These are phyloP conservation scores for Kregervanrija pseudodelftensis DNA, from an alignment of 805 yeast genomes.

Conservation along the genomic window DNA sequence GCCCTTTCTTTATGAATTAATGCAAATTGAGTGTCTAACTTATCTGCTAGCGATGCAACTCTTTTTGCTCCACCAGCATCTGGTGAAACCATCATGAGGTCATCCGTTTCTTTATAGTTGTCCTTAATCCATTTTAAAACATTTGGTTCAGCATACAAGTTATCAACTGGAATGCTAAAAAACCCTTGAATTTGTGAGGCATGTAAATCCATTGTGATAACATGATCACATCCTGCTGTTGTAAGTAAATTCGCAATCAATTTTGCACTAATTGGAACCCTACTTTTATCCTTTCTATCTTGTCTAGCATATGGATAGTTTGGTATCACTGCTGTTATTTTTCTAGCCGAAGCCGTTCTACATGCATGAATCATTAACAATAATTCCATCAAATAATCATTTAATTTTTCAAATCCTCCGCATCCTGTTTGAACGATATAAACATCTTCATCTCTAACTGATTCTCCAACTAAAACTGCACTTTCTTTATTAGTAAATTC, in stretches of 20 bases:
- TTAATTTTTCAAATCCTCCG: conserved; percentile 67
- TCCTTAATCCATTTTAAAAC: conserved; percentile 70
- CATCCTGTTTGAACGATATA: conserved; percentile 76
- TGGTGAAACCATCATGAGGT: conserved; percentile 75
- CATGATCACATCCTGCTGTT: conserved; percentile 82
- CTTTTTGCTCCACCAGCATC: conserved; percentile 91
- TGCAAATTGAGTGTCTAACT: conserved; percentile 73
- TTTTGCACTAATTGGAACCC: conserved; percentile 84
- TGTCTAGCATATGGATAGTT: conserved; percentile 87
- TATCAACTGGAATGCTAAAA: conserved; percentile 77
- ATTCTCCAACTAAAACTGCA: conserved; percentile 70
- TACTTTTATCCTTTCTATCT: conserved; percentile 75
- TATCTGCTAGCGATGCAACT: conserved; percentile 80
- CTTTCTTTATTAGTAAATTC: conserved; percentile 79
- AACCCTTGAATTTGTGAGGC: conserved; percentile 89
- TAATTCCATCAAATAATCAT: conserved; percentile 67
- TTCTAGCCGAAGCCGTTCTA: conserved; percentile 74
- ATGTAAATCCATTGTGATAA: conserved; percentile 80
- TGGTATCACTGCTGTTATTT: conserved; percentile 77
- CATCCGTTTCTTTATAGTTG: conserved; percentile 40
- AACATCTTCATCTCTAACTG: conserved; percentile 80
- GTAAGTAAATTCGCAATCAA: conserved; percentile 76
- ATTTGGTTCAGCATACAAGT: conserved; percentile 76
- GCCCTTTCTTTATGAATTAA: conserved; percentile 81
- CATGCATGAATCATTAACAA: conserved; percentile 78